These are phyloP conservation scores for Verticillium dahliae DNA, from an alignment of 2,329 filamentous ascomycete genomes.

Conservation along the genomic window DNA sequence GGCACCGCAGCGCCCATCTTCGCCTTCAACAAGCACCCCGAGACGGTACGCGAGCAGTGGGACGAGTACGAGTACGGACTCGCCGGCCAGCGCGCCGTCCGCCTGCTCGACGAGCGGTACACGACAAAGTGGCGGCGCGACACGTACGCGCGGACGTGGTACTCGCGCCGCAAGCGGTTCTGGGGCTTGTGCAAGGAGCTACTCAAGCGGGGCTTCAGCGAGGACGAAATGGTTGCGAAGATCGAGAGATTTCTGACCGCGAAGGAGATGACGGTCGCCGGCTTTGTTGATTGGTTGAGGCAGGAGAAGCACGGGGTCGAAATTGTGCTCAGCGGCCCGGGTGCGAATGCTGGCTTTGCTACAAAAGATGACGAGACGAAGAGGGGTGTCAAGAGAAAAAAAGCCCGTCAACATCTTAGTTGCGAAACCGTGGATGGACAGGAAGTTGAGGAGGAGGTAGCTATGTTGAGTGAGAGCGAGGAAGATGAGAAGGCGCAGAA, in stretches of 20 bases:
- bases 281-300: constrained; percentile 1
- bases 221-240: constrained; percentile 3
- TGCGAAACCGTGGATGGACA: neutral
- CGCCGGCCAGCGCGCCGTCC: constrained; percentile 4
- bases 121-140: constrained; percentile 7
- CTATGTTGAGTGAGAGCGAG: neutral
- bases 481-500: neutral
- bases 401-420: too few species aligned
- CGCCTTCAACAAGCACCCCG: constrained; percentile 5
- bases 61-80: constrained; percentile 9
- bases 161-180: constrained; percentile 8
- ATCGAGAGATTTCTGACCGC: neutral
- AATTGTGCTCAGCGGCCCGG: neutral
- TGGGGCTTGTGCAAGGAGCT: constrained; percentile 7
- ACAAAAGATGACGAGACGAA: neutral
- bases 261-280: neutral
- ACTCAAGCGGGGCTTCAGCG: constrained; percentile 2
- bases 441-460: neutral
- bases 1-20: constrained; percentile 4
- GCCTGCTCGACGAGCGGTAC: constrained; percentile 6
- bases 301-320: neutral
- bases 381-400: neutral
- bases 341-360: neutral
- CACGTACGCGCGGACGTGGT: constrained; percentile 7
- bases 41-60: constrained; percentile 9